phyloP scores from a whole-genome alignment of 176 grass and related monocot species.

The Oryza australiensis region DNA sequence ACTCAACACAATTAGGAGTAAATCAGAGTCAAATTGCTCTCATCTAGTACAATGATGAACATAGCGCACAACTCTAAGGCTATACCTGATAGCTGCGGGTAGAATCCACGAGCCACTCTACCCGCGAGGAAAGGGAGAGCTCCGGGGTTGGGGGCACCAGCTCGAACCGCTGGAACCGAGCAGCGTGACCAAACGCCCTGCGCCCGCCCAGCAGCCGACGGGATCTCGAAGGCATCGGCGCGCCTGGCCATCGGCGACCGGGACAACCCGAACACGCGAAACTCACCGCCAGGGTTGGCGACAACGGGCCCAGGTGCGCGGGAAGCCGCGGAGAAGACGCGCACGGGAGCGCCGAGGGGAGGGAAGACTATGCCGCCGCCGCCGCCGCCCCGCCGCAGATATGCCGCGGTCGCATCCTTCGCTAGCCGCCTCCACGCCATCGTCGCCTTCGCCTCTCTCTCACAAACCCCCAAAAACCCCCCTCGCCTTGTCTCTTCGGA shows the following conservation, averaged over 20 bases:
- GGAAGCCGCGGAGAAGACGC: constrained; percentile 4
- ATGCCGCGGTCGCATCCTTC: neutral
- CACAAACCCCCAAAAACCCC: too few species aligned
- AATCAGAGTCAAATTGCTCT: neutral
- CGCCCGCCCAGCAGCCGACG: neutral
- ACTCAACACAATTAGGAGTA: neutral
- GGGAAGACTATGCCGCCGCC: neutral
- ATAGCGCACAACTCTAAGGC: neutral
- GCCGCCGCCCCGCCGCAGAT: constrained; percentile 18
- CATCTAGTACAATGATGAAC: neutral
- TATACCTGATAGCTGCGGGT: constrained; percentile 27
- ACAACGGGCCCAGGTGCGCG: neutral
- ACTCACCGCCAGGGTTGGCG: constrained; percentile 15
- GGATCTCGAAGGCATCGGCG: neutral
- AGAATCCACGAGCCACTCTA: neutral
- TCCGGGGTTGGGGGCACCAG: constrained; percentile 12
- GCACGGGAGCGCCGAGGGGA: neutral
- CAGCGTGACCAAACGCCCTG: constrained; percentile 1
- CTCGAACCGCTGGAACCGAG: neutral
- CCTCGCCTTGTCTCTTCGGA: neutral
- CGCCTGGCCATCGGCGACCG: neutral
- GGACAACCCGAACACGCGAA: neutral
- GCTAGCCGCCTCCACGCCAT: constrained; percentile 47
- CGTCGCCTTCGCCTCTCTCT: neutral
- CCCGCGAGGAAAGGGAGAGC: neutral